Conservation (phyloP, 2,329 filamentous ascomycete genomes). For the Clarireedia homoeocarpa region DNA sequence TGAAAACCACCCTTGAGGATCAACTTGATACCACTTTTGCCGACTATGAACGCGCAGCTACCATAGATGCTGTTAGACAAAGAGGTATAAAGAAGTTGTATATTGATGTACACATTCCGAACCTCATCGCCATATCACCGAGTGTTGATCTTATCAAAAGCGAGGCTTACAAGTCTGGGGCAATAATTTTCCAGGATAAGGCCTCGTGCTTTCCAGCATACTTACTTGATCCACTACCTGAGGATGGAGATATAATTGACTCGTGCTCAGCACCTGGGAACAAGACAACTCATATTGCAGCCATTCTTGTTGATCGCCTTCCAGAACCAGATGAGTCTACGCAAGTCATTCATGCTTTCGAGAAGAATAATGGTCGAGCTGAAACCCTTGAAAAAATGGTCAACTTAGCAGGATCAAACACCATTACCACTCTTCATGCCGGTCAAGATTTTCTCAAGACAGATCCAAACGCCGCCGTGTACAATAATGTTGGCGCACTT, state of each 20-base stretch:
- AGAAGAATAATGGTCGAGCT: constrained; percentile 65
- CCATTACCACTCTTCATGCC: constrained; percentile 57
- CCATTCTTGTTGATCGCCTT: constrained; percentile 48
- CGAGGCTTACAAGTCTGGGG: constrained; percentile 64
- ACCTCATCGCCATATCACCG: constrained; percentile 72
- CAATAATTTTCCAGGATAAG: constrained; percentile 90
- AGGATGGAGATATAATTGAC: constrained; percentile 76
- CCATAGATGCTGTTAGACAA: constrained; percentile 48
- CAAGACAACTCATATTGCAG: constrained; percentile 90
- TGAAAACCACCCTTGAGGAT: constrained; percentile 61
- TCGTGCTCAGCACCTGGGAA: constrained; percentile 93
- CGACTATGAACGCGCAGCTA: constrained; percentile 47
- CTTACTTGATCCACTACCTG: constrained; percentile 60
- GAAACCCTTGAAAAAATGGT: constrained; percentile 82
- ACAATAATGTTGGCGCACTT: constrained; percentile 66
- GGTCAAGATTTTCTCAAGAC: constrained; percentile 77
- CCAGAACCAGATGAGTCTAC: constrained; percentile 22
- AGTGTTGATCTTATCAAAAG: constrained; percentile 64
- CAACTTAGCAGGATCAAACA: constrained; percentile 61
- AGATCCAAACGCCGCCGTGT: constrained; percentile 55
- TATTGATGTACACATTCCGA: constrained; percentile 75
- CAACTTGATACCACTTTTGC: constrained; percentile 71
- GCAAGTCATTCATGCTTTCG: constrained; percentile 65
- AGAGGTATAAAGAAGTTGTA: constrained; percentile 46
- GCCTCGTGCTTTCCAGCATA: constrained; percentile 95